Base-by-base conservation (phyloP, 108 stramenopile species). In the Cylindrotheca fusiformis region DNA sequence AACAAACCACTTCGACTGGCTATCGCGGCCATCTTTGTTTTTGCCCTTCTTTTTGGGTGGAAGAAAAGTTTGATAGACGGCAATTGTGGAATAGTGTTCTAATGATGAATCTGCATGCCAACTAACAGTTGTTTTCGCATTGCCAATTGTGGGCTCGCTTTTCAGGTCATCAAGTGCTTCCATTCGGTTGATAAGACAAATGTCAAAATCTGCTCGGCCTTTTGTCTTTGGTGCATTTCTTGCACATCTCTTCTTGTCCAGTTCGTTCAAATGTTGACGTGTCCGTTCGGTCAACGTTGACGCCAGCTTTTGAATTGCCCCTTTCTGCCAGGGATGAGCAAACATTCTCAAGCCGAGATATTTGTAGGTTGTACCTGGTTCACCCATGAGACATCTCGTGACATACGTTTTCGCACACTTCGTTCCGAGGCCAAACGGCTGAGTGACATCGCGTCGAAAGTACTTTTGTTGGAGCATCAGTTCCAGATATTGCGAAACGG, bases 51-150 rank as follows among this genome's bases (percentile, higher is more conserved):
- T 0, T 52, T 52, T 58, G 63, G 20, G 6, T 79, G 32, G 48
- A 26, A 77, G 10, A 12, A 74, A 30, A 2, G 78, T 70, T 46
- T 91, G 90, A 63, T 84, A 88, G 0, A 91, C 84, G 33, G 81
- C 86, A 60, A 91, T 91, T 24, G 80, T 74, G 10, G 82, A 84
- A 55, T 69, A 90, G 71, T 95, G 85, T 48, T 91, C 85, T 30
- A 95, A 62, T 50, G 80, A 80, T 21, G 84, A 86, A 70, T 95
- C 93, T 12, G 93, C 90, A 68, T 95, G 93, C 93, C 93, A 95
- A 56, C 81, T 81, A 27, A 95, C 93, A 23, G 85, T 56, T 33
- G 82, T 83, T 52, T 74, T 78, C 24, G 32, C 59, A 24, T 74
- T 49, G 36, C 55, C 27, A 23, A 48, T 6, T 8, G 26, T 32